Base-by-base conservation (phyloP, 371 early-diverging fungal species). In the Rhizomucor miehei region DNA sequence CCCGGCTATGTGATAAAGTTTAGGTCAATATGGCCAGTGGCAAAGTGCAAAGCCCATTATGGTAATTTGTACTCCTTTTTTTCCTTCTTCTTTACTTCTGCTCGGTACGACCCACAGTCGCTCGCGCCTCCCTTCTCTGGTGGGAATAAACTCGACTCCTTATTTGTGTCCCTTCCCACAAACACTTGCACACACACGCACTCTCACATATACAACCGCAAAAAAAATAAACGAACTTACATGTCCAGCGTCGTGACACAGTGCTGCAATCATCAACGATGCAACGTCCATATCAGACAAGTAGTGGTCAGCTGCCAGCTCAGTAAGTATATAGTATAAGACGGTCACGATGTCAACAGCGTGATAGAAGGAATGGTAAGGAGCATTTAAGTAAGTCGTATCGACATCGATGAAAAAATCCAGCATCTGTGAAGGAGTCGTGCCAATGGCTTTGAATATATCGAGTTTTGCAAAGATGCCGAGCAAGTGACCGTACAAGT, bases 161-260 rank as follows among this genome's bases (percentile, higher is more conserved):
- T 56, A 34, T 49, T 40, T 43, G 35, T 53, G 34, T 37, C 44
- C 54, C 56, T 48, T 41, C 36, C 47, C 48, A 13, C 35, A 17
- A 20, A 17, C 19, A 41, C 3, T 6, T 6, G 41, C 16, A 23
- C n/a, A 44, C 29, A 44, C 6, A 39, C 13, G 16, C 12, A 44
- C 21, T 17, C 35, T 37, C 47, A 47, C 41, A 14, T 12, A 36
- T 19, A 47, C 20, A 12, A 38, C n/a, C n/a, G n/a, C 16, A 37
- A 35, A 6, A 29, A 44, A 43, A 43, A 43, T 6, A 24, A 36
- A 40, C n/a, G 2, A 24, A 78, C 87, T 83, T 87, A 90, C 90
- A 73, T 95, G 95, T 43, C 92, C 89, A 19, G 88, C 83, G 58
- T 95, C 95, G 62, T 95, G 95, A 64, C 92, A 90, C 35, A 95